Conservation (phyloP, 371 early-diverging fungal species). For the Mortierella sp. region DNA sequence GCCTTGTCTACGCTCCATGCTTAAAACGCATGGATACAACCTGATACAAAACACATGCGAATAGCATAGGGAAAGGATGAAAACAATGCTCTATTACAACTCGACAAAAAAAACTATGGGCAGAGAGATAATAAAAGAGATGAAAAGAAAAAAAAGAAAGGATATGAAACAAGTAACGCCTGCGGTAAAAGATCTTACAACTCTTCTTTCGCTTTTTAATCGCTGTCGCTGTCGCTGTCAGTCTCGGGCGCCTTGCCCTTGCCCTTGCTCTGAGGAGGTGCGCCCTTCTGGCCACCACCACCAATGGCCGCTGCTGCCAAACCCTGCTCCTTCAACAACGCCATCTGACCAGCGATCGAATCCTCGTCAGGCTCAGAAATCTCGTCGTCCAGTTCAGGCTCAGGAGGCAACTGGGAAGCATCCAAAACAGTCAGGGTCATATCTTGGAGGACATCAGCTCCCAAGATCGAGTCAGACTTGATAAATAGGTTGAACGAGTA, state of each 20-base stretch:
- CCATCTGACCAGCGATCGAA: slow-evolving; percentile 95
- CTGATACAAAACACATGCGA: not conserved
- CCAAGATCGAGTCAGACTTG: slow-evolving; percentile 91
- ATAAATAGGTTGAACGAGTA: slow-evolving; percentile 88
- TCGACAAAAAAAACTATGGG: not conserved
- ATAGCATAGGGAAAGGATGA: not conserved
- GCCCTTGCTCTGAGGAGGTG: slow-evolving; percentile 41
- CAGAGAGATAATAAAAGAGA: slow-evolving; percentile 4
- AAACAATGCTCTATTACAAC: slow-evolving; percentile 3
- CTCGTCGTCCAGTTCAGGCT: slow-evolving; percentile 88
- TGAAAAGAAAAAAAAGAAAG: slow-evolving; percentile 3
- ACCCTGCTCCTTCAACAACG: slow-evolving; percentile 84
- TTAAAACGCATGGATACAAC: too few relatives aligned
- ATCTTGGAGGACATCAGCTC: slow-evolving; percentile 84
- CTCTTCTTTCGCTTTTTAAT: slow-evolving; percentile 13
- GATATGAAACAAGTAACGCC: not conserved
- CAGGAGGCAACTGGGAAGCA: slow-evolving; percentile 76
- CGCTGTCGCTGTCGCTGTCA: slow-evolving; percentile 47
- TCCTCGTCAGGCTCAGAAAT: slow-evolving; percentile 98
- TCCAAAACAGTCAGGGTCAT: slow-evolving; percentile 82
- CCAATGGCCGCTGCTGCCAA: slow-evolving; percentile 72
- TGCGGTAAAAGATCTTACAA: slow-evolving; percentile 3
- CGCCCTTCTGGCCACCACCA: slow-evolving; percentile 59
- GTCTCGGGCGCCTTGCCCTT: slow-evolving; percentile 53
- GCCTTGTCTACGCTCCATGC: not conserved